phyloP scores from a whole-genome alignment of 208 protist species.

The Trypanosoma brucei region DNA sequence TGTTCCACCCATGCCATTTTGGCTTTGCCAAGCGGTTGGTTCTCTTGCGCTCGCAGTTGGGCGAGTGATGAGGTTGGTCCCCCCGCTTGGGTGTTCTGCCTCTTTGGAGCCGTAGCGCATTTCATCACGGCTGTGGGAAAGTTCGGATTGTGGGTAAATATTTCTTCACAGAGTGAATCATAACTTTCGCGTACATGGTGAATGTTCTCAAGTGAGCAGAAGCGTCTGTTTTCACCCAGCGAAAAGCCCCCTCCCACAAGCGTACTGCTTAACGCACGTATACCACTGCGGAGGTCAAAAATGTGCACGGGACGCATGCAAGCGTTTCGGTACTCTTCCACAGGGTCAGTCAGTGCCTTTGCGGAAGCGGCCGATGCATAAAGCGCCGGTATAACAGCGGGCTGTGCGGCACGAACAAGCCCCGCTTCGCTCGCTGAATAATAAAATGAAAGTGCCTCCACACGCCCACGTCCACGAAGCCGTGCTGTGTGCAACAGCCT shows the following conservation, averaged over 20 bases:
- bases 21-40: background rate
- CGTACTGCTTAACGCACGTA: slow-evolving; percentile 27
- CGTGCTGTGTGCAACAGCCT: slow-evolving; percentile 14
- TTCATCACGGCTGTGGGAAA: slow-evolving; percentile 10
- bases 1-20: slow-evolving; percentile 26
- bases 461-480: slow-evolving; percentile 38
- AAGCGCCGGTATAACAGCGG: slow-evolving; percentile 26
- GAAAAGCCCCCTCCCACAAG: slow-evolving; percentile 38
- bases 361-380: slow-evolving; percentile 11
- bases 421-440: slow-evolving; percentile 34
- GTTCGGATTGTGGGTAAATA: slow-evolving; percentile 25
- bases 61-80: background rate
- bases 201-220: slow-evolving; percentile 43
- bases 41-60: background rate
- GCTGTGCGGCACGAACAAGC: slow-evolving; percentile 72
- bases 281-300: slow-evolving; percentile 38
- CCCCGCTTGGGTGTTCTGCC: background rate
- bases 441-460: slow-evolving; percentile 76
- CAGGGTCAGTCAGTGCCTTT: slow-evolving; percentile 8
- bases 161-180: slow-evolving; percentile 20
- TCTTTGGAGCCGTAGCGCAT: slow-evolving; percentile 5
- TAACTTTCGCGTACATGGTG: slow-evolving; percentile 33
- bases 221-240: slow-evolving; percentile 22
- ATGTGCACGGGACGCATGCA: slow-evolving; percentile 20
- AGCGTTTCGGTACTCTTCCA: slow-evolving; percentile 10